These are phyloP conservation scores for Puccinellia tenuiflora DNA, from an alignment of 176 grass and related monocot species.

Conservation along the genomic window DNA sequence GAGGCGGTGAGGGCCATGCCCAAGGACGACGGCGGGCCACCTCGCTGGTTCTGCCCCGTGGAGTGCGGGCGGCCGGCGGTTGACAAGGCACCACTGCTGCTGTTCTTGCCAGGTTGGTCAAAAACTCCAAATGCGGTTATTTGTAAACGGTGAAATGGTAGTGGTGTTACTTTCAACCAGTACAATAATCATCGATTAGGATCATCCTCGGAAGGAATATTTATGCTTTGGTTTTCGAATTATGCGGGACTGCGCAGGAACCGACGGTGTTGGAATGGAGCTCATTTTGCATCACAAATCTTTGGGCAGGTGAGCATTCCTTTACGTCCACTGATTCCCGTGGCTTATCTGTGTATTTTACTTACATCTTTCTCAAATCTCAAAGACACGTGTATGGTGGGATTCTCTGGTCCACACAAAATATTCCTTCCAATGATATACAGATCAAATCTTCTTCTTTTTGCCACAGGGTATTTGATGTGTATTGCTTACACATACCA, in stretches of 20 bases:
- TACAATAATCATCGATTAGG: background rate
- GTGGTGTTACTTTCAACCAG: too few species aligned
- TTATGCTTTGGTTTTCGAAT: background rate
- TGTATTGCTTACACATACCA: slow-evolving; percentile 75
- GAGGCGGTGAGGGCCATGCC: slow-evolving; percentile 17
- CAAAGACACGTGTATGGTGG: background rate
- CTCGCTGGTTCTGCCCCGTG: slow-evolving; percentile 61
- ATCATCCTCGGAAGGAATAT: background rate
- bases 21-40: slow-evolving; percentile 41
- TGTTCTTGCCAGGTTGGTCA: slow-evolving; percentile 57
- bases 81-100: slow-evolving; percentile 37
- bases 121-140: too few species aligned
- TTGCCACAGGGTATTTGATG: slow-evolving; percentile 60
- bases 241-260: slow-evolving; percentile 37
- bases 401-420: background rate
- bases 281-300: slow-evolving; percentile 90
- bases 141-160: too few species aligned
- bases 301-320: slow-evolving; percentile 59
- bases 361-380: background rate
- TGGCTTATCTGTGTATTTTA: background rate
- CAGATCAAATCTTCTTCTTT: background rate
- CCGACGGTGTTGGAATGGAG: slow-evolving; percentile 68
- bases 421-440: background rate
- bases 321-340: background rate
- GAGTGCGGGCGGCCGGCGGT: slow-evolving; percentile 38